A percentile compares a stretch with the other conserved stretches of the same genome.
Evolutionary conservation across 2,329 filamentous ascomycete species (phyloP).

Genomic region (Lasiodiplodia sp.): DNA sequence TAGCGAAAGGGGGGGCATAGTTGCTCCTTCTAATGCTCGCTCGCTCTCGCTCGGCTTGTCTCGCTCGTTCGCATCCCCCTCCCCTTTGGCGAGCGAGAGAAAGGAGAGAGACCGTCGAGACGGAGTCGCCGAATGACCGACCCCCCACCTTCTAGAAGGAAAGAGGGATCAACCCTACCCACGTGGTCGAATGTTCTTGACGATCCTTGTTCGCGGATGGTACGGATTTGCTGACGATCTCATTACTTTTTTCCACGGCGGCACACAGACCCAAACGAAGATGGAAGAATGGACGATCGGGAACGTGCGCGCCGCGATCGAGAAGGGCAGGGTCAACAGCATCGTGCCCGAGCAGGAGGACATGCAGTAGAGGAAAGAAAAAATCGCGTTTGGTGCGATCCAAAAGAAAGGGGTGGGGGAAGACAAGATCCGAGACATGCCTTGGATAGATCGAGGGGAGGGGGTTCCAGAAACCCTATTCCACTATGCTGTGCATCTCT

Average conservation of each 20-base stretch:
- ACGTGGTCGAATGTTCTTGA: not conserved
- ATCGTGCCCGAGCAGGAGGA: constrained; percentile 75
- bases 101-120: not conserved
- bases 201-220: not conserved
- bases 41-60: not conserved
- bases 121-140: not conserved
- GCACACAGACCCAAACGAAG: constrained; percentile 57
- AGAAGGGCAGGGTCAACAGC: constrained; percentile 68
- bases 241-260: not conserved
- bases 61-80: not conserved
- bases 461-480: not conserved
- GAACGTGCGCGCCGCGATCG: constrained; percentile 71
- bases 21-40: not conserved
- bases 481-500: not conserved
- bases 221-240: constrained; percentile 18
- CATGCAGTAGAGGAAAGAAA: constrained; percentile 37
- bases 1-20: constrained; percentile 4
- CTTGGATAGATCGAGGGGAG: not conserved
- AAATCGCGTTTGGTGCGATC: not conserved
- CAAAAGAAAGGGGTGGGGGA: not conserved
- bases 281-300: constrained; percentile 80
- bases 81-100: not conserved
- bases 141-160: not conserved
- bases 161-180: not conserved
- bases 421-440: not conserved